These are phyloP conservation scores for Backusella luteola DNA, from an alignment of 192 early-diverging fungal species.

Conservation along the genomic window DNA sequence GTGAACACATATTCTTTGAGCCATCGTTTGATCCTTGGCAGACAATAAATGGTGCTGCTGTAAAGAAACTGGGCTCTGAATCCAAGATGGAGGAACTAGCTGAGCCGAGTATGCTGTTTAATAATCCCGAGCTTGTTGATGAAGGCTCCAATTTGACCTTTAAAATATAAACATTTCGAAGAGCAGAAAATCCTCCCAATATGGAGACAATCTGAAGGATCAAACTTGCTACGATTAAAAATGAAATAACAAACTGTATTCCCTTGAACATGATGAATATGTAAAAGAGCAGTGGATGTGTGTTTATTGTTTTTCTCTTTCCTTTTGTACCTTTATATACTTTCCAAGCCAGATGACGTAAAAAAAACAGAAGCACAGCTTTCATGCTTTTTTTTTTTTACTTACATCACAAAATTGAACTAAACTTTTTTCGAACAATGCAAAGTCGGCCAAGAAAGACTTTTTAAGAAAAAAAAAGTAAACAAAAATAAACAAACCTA, in stretches of 20 bases:
- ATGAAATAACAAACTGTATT: background rate
- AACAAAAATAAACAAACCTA: background rate
- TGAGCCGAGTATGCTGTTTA: background rate
- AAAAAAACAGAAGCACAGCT: background rate
- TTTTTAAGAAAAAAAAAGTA: background rate
- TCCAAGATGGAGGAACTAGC: background rate
- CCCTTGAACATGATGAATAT: background rate
- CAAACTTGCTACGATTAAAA: background rate
- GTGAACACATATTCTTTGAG: background rate
- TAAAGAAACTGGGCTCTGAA: background rate
- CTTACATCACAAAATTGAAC: background rate
- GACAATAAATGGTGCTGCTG: background rate
- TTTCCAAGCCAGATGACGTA: background rate
- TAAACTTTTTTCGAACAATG: background rate
- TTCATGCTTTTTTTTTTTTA: background rate
- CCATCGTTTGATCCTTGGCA: slow-evolving; percentile 1
- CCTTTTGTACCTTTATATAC: background rate
- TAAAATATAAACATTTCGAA: background rate
- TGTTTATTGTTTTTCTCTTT: background rate
- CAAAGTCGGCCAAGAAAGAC: background rate
- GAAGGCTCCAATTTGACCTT: background rate
- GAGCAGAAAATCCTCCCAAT: background rate
- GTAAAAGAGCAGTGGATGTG: background rate
- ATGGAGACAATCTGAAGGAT: background rate
- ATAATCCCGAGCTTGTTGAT: background rate